These are phyloP conservation scores for Marvania coccoides DNA, from an alignment of 139 green algal species.

Conservation along the genomic window DNA sequence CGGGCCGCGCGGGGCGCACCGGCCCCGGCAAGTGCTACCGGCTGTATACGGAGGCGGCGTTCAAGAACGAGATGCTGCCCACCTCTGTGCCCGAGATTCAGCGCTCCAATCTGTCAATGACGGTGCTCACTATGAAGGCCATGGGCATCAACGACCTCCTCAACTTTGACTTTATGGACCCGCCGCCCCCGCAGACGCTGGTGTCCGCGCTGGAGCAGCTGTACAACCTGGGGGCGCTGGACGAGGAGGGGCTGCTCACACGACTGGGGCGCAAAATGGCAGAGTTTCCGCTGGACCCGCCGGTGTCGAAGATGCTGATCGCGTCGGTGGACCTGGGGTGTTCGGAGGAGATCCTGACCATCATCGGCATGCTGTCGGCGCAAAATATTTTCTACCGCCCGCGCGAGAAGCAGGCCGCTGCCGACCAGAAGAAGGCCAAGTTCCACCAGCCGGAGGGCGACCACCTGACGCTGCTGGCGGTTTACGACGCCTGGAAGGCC, in stretches of 20 bases:
- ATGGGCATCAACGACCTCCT: slow-evolving; percentile 99
- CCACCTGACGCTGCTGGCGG: slow-evolving; percentile 92
- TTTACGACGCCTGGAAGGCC: slow-evolving; percentile 96
- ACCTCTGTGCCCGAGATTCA: slow-evolving; percentile 86
- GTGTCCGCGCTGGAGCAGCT: slow-evolving; percentile 85
- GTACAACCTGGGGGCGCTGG: slow-evolving; percentile 93
- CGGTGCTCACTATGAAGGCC: slow-evolving; percentile 64
- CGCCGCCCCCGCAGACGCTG: slow-evolving; percentile 74
- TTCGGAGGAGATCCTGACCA: slow-evolving; percentile 96
- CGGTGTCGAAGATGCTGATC: slow-evolving; percentile 95
- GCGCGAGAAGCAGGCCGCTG: slow-evolving; percentile 78
- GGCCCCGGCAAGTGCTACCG: slow-evolving; percentile 96
- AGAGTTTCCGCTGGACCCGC: slow-evolving; percentile 96
- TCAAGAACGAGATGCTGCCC: slow-evolving; percentile 89
- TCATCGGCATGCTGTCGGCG: slow-evolving; percentile 89
- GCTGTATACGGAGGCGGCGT: slow-evolving; percentile 87
- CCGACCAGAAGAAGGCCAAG: slow-evolving; percentile 91
- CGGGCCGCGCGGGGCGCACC: slow-evolving; percentile 89
- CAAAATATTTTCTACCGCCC: slow-evolving; percentile 96
- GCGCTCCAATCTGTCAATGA: slow-evolving; percentile 69
- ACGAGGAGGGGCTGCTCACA: slow-evolving; percentile 94
- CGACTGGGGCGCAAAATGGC: slow-evolving; percentile 96
- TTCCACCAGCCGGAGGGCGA: slow-evolving; percentile 96
- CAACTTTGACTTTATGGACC: slow-evolving; percentile 99
- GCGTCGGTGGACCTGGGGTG: slow-evolving; percentile 93